A percentile compares a stretch with the other conserved stretches of the same genome.
phyloP scores from a whole-genome alignment of 768 basidiomycete genomes.

The Sarcodon sp. region DNA sequence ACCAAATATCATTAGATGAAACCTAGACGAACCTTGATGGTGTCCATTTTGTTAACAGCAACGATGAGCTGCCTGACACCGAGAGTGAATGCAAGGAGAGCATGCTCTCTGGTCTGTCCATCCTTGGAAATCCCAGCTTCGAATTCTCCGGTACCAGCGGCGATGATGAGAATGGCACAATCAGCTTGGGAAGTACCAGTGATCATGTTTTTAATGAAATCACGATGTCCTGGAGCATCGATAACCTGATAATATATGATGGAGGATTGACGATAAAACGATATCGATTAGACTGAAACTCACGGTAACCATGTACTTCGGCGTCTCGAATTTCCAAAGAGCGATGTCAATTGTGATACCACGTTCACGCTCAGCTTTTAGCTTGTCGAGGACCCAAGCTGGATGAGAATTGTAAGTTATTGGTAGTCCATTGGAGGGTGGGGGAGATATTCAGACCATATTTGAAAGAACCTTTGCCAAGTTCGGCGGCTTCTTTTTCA shows the following conservation, averaged over 20 bases:
- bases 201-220: conserved; percentile 99
- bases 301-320: conserved; percentile 89
- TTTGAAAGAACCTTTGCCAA: conserved; percentile 98
- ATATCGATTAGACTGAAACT: conserved; percentile 16
- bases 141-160: conserved; percentile 98
- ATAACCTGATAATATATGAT: conserved; percentile 56
- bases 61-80: conserved; percentile 99
- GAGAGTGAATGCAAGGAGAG: conserved; percentile 98
- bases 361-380: conserved; percentile 99
- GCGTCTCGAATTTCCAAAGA: conserved; percentile 99
- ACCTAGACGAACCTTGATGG: conserved; percentile 61
- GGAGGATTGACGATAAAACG: background rate
- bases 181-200: conserved; percentile 99
- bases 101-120: conserved; percentile 99
- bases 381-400: conserved; percentile 99
- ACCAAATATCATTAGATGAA: background rate
- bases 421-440: conserved; percentile 2
- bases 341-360: conserved; percentile 99
- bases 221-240: conserved; percentile 98
- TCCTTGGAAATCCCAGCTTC: conserved; percentile 99
- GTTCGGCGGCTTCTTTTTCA: conserved; percentile 99
- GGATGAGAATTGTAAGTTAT: conserved; percentile 18
- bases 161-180: conserved; percentile 99
- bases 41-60: conserved; percentile 99
- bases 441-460: conserved; percentile 49